Evolutionary conservation across 495 filamentous ascomycete species (phyloP).

Genomic region (Cercophora sp.): DNA sequence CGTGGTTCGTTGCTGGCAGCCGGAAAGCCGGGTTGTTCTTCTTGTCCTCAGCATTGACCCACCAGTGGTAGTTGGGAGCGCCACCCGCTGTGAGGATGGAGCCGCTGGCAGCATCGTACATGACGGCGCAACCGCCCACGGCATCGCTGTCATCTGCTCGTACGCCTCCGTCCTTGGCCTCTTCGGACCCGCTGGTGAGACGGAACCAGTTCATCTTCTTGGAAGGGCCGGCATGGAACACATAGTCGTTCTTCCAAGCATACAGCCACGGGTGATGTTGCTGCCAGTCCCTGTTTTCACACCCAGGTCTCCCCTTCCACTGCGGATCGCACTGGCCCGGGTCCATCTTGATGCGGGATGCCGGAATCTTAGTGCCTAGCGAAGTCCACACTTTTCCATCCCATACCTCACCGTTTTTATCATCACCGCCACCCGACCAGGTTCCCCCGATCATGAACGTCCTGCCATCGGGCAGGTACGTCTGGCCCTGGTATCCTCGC

Average conservation of each 20-base stretch:
- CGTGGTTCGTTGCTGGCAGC: not conserved
- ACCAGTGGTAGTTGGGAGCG: constrained; percentile 7
- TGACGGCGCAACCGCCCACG: constrained; percentile 25
- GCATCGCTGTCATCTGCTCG: constrained; percentile 41
- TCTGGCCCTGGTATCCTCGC: constrained; percentile 56
- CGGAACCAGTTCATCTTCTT: constrained; percentile 56
- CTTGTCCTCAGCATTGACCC: not conserved
- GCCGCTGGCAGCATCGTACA: constrained; percentile 47
- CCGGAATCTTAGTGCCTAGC: not conserved
- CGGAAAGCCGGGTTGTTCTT: not conserved
- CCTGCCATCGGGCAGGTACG: constrained; percentile 49
- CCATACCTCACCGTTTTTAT: constrained; percentile 12
- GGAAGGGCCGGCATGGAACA: constrained; percentile 58
- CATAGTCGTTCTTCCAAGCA: constrained; percentile 50
- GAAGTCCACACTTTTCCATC: constrained; percentile 9
- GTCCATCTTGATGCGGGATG: constrained; percentile 1
- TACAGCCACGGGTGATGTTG: constrained; percentile 55
- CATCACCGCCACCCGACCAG: constrained; percentile 45
- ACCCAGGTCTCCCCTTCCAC: not conserved
- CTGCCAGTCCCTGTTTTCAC: constrained; percentile 26
- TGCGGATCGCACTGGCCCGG: not conserved
- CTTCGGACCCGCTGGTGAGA: not conserved
- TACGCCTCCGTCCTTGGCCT: not conserved
- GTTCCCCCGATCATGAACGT: constrained; percentile 61
- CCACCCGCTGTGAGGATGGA: constrained; percentile 64